A percentile compares a stretch with the other conserved stretches of the same genome.
Evolutionary conservation across 2,329 filamentous ascomycete genomes (phyloP).

Genomic region (Claviceps purpurea): DNA sequence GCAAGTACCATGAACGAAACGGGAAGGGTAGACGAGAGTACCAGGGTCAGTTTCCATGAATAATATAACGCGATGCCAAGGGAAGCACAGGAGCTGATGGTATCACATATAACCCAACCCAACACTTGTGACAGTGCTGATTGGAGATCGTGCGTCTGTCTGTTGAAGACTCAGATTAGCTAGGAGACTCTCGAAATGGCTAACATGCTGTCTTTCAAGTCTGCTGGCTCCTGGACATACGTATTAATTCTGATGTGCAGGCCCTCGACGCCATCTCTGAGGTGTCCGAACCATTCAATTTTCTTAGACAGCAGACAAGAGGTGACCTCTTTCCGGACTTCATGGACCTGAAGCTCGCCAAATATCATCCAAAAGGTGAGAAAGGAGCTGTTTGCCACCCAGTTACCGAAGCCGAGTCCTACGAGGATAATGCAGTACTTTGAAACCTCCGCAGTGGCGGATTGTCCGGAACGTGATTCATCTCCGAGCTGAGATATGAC

Average conservation of each 20-base stretch:
- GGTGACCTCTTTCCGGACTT: slow-evolving; percentile 53
- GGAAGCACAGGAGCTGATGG: slow-evolving; percentile 51
- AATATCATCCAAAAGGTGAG: slow-evolving; percentile 62
- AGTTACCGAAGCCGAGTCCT: slow-evolving; percentile 49
- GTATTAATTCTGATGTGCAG: slow-evolving; percentile 60
- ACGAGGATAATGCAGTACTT: slow-evolving; percentile 50
- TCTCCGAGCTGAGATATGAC: slow-evolving; percentile 53
- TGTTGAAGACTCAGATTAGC: slow-evolving; percentile 21
- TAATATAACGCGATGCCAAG: slow-evolving; percentile 61
- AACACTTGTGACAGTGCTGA: slow-evolving; percentile 67
- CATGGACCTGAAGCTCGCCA: slow-evolving; percentile 66
- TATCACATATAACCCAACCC: slow-evolving; percentile 52
- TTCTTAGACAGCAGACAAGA: slow-evolving; percentile 55
- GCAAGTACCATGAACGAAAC: slow-evolving; percentile 48
- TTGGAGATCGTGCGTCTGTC: slow-evolving; percentile 73
- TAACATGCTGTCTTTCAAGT: not conserved
- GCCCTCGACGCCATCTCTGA: slow-evolving; percentile 57
- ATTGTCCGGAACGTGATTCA: slow-evolving; percentile 31
- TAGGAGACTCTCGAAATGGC: not conserved
- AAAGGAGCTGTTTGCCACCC: slow-evolving; percentile 53
- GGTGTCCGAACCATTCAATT: slow-evolving; percentile 69
- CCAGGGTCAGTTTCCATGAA: slow-evolving; percentile 74
- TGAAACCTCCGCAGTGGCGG: slow-evolving; percentile 42
- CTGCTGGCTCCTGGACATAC: slow-evolving; percentile 31
- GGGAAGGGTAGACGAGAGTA: slow-evolving; percentile 62